These are phyloP conservation scores for Chenopodium suecicum DNA, from an alignment of 148 eudicot species.

Conservation along the genomic window DNA sequence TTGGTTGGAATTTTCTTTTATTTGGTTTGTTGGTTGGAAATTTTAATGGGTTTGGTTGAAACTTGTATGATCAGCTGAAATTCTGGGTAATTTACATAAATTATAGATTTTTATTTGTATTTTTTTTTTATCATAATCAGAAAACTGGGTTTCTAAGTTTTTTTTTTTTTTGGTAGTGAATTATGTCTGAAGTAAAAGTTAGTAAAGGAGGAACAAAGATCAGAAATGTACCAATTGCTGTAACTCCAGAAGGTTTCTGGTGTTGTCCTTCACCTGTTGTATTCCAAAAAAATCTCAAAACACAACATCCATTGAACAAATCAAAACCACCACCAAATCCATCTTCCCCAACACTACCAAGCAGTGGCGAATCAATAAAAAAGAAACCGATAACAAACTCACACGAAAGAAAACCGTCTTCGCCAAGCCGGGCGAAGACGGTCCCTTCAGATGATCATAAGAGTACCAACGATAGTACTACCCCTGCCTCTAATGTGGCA, in stretches of 20 bases:
- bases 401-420: slow-evolving; percentile 36
- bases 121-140: neutral
- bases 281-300: slow-evolving; percentile 61
- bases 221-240: slow-evolving; percentile 84
- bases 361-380: slow-evolving; percentile 21
- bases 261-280: slow-evolving; percentile 86
- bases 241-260: slow-evolving; percentile 96
- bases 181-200: slow-evolving; percentile 68
- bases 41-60: neutral
- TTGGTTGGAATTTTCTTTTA: slow-evolving; percentile 11
- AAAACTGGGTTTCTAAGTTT: neutral
- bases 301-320: slow-evolving; percentile 53
- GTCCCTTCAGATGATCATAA: slow-evolving; percentile 38
- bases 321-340: slow-evolving; percentile 37
- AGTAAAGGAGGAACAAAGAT: slow-evolving; percentile 59
- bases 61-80: slow-evolving; percentile 15
- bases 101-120: neutral
- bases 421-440: slow-evolving; percentile 28
- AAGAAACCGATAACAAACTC: slow-evolving; percentile 39
- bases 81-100: neutral
- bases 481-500: slow-evolving; percentile 33
- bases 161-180: slow-evolving; percentile 16
- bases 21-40: slow-evolving; percentile 15
- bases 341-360: slow-evolving; percentile 26
- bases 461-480: slow-evolving; percentile 19